phyloP scores from a whole-genome alignment of 106 monocot genomes.

The Xerophyta viscosa region DNA sequence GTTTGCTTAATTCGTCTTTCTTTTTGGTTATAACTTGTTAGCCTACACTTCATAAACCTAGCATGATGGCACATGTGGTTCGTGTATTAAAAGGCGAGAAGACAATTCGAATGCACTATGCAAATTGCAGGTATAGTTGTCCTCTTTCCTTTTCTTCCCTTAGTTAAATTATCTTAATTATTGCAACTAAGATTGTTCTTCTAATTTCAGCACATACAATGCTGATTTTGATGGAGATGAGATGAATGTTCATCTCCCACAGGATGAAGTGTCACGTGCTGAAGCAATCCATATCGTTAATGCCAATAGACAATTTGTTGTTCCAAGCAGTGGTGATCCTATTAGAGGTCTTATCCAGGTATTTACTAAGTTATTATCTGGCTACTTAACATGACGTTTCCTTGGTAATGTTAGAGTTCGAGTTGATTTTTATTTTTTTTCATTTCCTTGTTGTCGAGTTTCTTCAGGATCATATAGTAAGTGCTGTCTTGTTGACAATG shows the following conservation, averaged over 20 bases:
- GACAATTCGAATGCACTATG: constrained; percentile 96
- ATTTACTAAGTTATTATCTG: too few species aligned
- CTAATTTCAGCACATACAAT: constrained; percentile 75
- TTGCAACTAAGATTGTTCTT: neutral
- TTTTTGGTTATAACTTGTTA: constrained; percentile 17
- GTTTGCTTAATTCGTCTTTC: too few species aligned
- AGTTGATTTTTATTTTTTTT: neutral
- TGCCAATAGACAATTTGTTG: constrained; percentile 88
- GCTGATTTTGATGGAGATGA: constrained; percentile 99
- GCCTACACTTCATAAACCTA: constrained; percentile 97
- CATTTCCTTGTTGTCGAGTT: neutral
- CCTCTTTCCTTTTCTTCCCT: neutral
- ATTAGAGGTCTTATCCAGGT: constrained; percentile 97
- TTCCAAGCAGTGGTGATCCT: constrained; percentile 85
- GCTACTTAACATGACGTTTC: too few species aligned
- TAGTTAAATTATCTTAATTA: neutral
- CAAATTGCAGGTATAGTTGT: constrained; percentile 99
- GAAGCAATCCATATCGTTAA: constrained; percentile 81
- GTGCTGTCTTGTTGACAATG: constrained; percentile 89
- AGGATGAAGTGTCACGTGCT: constrained; percentile 96
- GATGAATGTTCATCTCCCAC: constrained; percentile 97
- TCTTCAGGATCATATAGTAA: constrained; percentile 88
- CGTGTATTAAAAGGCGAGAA: constrained; percentile 83
- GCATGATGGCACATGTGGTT: constrained; percentile 94
- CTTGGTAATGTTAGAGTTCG: neutral